Base-by-base conservation (phyloP, 768 basidiomycete species). In the Ephemerocybe angulata region DNA sequence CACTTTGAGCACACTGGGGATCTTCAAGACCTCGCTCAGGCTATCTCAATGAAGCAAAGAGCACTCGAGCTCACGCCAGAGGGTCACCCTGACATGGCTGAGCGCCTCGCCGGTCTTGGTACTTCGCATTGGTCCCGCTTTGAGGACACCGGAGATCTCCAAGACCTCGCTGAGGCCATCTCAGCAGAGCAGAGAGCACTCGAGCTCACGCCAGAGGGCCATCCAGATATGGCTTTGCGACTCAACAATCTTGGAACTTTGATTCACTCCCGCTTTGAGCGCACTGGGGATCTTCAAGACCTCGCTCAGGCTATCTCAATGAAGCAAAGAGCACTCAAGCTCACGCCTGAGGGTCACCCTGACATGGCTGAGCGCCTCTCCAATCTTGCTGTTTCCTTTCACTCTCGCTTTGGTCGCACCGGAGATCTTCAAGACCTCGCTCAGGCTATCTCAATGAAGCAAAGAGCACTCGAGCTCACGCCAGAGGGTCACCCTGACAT, bases 111-210 rank as follows among this genome's bases (percentile, higher is more conserved):
- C 19, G n/a, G 24, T 13, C 28, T 49, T 4, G 28, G 28, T 8
- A 29, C 19, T 8, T 35, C 22, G 38, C 47, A 50, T 2, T 58
- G 54, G 19, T 31, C n/a, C 30, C 58, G 61, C 30, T 64, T 60
- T 37, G 35, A 43, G 19, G 30, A 33, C 22, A 50, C 51, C 22
- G n/a, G 24, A 2, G 24, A 52, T 12, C 24, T 52, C 35, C 13
- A 19, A 10, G 35, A 40, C 4, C 12, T 52, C 4, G 37, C 10
- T 12, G 37, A 38, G 15, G 51, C 37, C 7, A 27, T 40, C 3
- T 15, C 13, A 1, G 17, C 19, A 8, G 13, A 24, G 21, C 13
- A 44, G 28, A n/a, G 28, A 24, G 52, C 52, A 0, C n/a, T 53
- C 3, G 41, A 40, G 6, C 28, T 44, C 17, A 53, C 52, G n/a